Evolutionary conservation across 2,329 filamentous ascomycete species (phyloP), one percentile per base, ranked within the genome.

Genomic region (Plenodomus tracheiphilus): DNA sequence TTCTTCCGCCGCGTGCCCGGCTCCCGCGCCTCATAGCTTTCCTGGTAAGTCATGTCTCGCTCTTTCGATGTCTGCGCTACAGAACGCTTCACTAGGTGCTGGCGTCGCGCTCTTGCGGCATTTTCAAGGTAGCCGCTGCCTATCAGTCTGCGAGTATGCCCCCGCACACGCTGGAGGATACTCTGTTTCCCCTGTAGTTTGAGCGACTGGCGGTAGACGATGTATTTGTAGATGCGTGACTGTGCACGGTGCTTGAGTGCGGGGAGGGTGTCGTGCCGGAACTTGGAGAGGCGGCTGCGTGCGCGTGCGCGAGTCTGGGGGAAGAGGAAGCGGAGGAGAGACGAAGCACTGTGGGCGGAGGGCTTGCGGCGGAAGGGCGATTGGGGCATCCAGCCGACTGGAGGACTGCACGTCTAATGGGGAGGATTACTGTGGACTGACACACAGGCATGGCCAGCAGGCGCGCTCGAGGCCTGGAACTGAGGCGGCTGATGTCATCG

Each of bases 191-290:
- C 56, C 37, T 59, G 55, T 42, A 69, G 63, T 51, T 66, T 71
- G 32, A 56, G 57, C 5, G 65, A 58, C 53, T 90, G 86, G 42
- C 83, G 82, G 59, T 80, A 78, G 54, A 92, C 76, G 47, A 95
- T 79, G 55, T 86, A 89, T 39, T 81, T 81, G 68, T 94, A 95
- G 56, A 96, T 84, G 47, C 85, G 83, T 32, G 86, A 86, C 73
- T 96, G 91, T 8, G 89, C 75, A 44, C 81, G 79, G 67, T 86
- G 84, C 64, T 87, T 88, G 62, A 89, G 81, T 42, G 79, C 76
- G 11, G 90, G 89, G 19, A 96, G 73, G 4, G 83, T 89, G 61
- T 91, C 84, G 80, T 90, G 83, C 54, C 85, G 88, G 70, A 96
- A 85, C 58, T 80, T 77, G 61, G 86, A 80, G 45, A 94, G 77